Conservation (phyloP, 75 land plant species). For the Larix kaempferi region DNA sequence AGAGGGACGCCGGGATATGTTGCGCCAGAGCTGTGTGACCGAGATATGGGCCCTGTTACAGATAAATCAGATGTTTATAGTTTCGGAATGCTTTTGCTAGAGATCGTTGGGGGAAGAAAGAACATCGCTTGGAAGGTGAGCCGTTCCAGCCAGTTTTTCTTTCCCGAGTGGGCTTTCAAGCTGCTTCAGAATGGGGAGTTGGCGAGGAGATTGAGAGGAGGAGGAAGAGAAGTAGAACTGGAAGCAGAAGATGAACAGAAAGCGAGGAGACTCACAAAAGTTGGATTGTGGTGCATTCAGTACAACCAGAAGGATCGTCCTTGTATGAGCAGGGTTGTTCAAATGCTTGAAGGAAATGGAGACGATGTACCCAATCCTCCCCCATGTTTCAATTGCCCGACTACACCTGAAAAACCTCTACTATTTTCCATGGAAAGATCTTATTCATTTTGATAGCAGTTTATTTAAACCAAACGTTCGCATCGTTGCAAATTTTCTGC, state of each 20-base stretch:
- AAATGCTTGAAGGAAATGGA: conserved; percentile 17
- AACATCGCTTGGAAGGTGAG: neutral
- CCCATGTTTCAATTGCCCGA: conserved; percentile 6
- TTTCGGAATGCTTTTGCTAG: conserved; percentile 32
- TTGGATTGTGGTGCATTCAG: conserved; percentile 25
- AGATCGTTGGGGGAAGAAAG: conserved; percentile 22
- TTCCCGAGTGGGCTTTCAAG: conserved; percentile 5
- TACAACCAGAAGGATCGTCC: conserved; percentile 12
- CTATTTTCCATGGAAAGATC: neutral
- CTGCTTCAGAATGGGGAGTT: neutral
- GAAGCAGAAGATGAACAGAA: neutral
- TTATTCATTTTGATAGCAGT: no score
- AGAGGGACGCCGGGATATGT: conserved; percentile 28
- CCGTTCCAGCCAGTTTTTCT: neutral
- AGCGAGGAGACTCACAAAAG: conserved; percentile 2
- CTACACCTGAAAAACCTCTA: neutral
- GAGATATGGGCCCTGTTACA: conserved; percentile 6
- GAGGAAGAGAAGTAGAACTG: neutral
- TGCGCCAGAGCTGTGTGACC: conserved; percentile 20
- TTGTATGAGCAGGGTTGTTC: conserved; percentile 18
- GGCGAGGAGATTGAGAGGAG: neutral
- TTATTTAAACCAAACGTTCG: no score
- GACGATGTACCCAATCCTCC: conserved; percentile 8
- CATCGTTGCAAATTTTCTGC: no score
- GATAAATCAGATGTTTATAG: conserved; percentile 31